Evolutionary conservation across 345 rosid species (phyloP).

Genomic region (Corchorus olitorius): DNA sequence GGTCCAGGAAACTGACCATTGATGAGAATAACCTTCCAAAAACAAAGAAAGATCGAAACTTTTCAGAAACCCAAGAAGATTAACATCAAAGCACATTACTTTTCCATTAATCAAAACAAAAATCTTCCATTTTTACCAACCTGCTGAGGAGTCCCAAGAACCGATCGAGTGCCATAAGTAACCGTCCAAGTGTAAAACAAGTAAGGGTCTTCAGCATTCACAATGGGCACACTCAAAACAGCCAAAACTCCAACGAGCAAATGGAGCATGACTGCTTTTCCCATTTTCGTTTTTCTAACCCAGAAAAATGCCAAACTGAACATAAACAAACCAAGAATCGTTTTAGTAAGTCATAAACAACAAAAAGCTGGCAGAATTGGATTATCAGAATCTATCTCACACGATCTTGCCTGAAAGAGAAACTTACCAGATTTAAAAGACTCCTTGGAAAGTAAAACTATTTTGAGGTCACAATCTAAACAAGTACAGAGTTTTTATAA

Average conservation of each 20-base stretch:
- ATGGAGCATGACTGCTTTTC: slow-evolving; percentile 27
- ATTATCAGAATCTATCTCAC: neutral
- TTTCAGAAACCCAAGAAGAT: slow-evolving; percentile 12
- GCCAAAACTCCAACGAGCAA: slow-evolving; percentile 45
- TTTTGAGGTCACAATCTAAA: slow-evolving; percentile 16
- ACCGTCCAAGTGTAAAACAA: slow-evolving; percentile 84
- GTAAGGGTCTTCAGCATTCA: slow-evolving; percentile 81
- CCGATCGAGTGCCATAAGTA: slow-evolving; percentile 75
- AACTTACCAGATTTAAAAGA: slow-evolving; percentile 7
- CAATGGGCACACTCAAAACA: slow-evolving; percentile 43
- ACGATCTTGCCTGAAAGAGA: neutral
- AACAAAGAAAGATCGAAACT: slow-evolving; percentile 2
- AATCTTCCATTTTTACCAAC: slow-evolving; percentile 31
- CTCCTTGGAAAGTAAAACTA: neutral
- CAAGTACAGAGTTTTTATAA: slow-evolving; percentile 13
- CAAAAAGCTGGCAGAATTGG: neutral
- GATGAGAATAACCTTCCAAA: slow-evolving; percentile 81
- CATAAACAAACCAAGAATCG: neutral
- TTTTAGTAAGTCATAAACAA: neutral
- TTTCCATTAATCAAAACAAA: neutral
- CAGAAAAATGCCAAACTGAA: slow-evolving; percentile 18
- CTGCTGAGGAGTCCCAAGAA: slow-evolving; percentile 91
- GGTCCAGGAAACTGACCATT: slow-evolving; percentile 99
- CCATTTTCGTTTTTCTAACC: slow-evolving; percentile 28
- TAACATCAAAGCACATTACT: slow-evolving; percentile 17